Evolutionary conservation across 352 stramenopile genomes (phyloP).

Genomic region (Phytophthora sojae): DNA sequence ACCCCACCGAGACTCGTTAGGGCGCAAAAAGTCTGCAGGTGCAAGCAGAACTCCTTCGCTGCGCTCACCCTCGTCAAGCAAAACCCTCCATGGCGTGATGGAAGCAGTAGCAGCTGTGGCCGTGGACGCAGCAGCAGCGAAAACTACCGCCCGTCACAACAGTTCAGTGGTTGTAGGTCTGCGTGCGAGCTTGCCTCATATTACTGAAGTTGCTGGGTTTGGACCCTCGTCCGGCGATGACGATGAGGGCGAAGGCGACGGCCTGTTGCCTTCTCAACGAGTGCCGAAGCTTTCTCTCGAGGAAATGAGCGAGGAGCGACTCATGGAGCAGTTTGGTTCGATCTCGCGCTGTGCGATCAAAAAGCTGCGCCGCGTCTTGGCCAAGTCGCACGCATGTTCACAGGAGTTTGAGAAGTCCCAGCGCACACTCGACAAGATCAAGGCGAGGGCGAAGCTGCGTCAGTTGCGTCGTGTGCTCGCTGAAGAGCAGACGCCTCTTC

Average conservation of each 20-base stretch:
- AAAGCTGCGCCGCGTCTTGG: constrained; percentile 62
- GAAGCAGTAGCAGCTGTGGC: constrained; percentile 3
- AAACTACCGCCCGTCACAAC: constrained; percentile 17
- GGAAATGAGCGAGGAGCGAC: constrained; percentile 64
- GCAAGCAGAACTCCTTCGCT: not conserved
- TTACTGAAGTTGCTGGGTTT: constrained; percentile 27
- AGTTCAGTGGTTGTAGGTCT: constrained; percentile 19
- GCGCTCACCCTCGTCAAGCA: constrained; percentile 6
- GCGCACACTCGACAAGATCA: constrained; percentile 63
- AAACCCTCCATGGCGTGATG: constrained; percentile 8
- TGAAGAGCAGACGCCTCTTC: constrained; percentile 52
- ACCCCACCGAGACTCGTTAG: constrained; percentile 17
- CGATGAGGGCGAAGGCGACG: constrained; percentile 11
- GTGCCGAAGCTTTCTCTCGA: constrained; percentile 45
- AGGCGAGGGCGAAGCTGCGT: constrained; percentile 45
- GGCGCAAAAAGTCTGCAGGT: constrained; percentile 5
- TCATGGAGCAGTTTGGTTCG: constrained; percentile 57
- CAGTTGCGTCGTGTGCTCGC: constrained; percentile 44
- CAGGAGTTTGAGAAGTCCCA: constrained; percentile 68
- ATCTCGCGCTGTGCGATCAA: constrained; percentile 63
- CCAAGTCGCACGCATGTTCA: constrained; percentile 62
- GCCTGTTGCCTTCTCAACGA: not conserved
- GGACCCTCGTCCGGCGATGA: not conserved
- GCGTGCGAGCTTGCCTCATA: constrained; percentile 34
- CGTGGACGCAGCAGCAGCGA: constrained; percentile 6